Conservation (phyloP, 805 yeast genomes). For the Kluyveromyces aestuarii region DNA sequence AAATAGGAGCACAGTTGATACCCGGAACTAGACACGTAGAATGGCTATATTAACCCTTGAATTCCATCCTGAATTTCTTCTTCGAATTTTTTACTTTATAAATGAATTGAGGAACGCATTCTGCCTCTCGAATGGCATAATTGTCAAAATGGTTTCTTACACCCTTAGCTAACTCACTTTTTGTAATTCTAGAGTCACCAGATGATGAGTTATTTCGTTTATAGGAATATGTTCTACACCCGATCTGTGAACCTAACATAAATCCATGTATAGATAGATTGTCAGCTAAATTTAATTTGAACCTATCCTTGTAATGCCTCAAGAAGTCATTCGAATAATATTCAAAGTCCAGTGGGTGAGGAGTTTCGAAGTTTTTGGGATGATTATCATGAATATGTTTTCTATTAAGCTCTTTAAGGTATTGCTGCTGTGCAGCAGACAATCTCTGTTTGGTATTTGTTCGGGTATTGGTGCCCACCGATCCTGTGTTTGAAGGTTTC, state of each 20-base stretch:
- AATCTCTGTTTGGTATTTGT: slow-evolving; percentile 36
- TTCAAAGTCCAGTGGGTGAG: slow-evolving; percentile 62
- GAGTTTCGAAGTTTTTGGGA: slow-evolving; percentile 44
- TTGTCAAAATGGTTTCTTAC: slow-evolving; percentile 61
- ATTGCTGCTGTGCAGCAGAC: slow-evolving; percentile 57
- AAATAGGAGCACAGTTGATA: not conserved
- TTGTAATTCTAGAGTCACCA: slow-evolving; percentile 38
- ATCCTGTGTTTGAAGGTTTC: slow-evolving; percentile 7
- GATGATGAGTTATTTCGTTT: slow-evolving; percentile 15
- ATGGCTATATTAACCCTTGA: slow-evolving; percentile 11
- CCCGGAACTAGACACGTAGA: not conserved
- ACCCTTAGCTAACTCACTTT: slow-evolving; percentile 48
- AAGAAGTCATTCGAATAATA: slow-evolving; percentile 53
- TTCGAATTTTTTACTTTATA: slow-evolving; percentile 74
- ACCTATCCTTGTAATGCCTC: slow-evolving; percentile 57
- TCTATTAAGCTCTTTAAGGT: slow-evolving; percentile 50
- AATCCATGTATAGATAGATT: slow-evolving; percentile 63
- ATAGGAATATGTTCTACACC: slow-evolving; percentile 49
- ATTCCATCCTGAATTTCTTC: slow-evolving; percentile 34
- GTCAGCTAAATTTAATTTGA: slow-evolving; percentile 46
- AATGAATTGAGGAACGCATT: slow-evolving; percentile 78
- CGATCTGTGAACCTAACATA: slow-evolving; percentile 60
- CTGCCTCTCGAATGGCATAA: slow-evolving; percentile 65
- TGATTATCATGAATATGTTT: slow-evolving; percentile 69
- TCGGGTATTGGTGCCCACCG: slow-evolving; percentile 42